Base-by-base conservation (phyloP, 495 filamentous ascomycete species). In the Choiromyces venosus region DNA sequence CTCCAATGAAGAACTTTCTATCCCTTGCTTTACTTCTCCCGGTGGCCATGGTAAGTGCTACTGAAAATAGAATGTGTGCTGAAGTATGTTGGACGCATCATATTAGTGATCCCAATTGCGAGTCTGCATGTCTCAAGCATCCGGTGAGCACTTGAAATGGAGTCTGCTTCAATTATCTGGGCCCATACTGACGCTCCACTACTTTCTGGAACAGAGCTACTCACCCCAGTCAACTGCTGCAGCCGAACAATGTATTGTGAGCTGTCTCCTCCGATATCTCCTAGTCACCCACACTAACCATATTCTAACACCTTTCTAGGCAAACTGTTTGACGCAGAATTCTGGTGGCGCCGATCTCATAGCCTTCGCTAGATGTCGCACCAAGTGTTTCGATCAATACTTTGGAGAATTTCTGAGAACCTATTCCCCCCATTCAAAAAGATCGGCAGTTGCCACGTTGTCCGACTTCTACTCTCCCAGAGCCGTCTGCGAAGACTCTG, bases 31-130 rank as follows among this genome's bases (percentile, higher is more conserved):
- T 42, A 61, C 39, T 72, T 25, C 18, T 76, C 9, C n/a, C 69
- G 56, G 25, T 35, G 46, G 25, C 36, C 29, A 38, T 72, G n/a
- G 39, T 76, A 56, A 33, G 37, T 33, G 74, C 69, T 29, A 44
- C 75, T 72, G 76, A 77, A 38, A 52, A 29, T 37, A 69, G 69
- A 69, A 42, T 77, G 42, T 76, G 75, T 16, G 72, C 66, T 10
- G 65, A 76, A 29, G 61, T 77, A 29, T 76, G 74, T 61, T 77
- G 74, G 75, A 69, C 74, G 25, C 25, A 77, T 46, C 36, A 61
- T 44, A 64, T 76, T n/a, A 40, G 68, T 46, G 75, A 77, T 33
- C 68, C 44, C n/a, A 64, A 52, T 33, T 77, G 75, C 40, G 46
- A 52, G 46, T 25, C 46, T 52, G n/a, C 46, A 10, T 52, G 46